Percentiles rank a stretch among this genome's conserved stretches.
These are phyloP conservation scores for Prunus yedoensis DNA, from an alignment of 331 rosid species.

Conservation along the genomic window DNA sequence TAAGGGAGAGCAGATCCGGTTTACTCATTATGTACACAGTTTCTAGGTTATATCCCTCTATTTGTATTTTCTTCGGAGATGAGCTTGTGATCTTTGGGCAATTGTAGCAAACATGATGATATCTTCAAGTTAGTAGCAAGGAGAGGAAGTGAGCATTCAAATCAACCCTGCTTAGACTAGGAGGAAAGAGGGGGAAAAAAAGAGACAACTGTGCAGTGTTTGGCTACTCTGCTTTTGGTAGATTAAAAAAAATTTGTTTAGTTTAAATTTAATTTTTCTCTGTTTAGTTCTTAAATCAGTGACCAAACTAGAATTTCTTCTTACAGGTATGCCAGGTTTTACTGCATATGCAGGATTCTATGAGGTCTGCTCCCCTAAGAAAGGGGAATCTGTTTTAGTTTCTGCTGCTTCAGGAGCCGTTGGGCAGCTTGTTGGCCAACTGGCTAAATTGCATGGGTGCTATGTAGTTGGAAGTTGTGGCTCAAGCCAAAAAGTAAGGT, in stretches of 20 bases:
- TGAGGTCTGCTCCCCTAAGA: conserved; percentile 55
- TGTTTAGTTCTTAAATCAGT: conserved; percentile 11
- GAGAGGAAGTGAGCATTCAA: neutral
- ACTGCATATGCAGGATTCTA: conserved; percentile 58
- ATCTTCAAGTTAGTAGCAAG: neutral
- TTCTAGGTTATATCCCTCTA: neutral
- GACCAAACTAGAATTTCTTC: neutral
- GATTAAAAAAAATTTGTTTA: neutral
- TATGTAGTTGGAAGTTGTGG: conserved; percentile 59
- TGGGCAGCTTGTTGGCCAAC: conserved; percentile 62
- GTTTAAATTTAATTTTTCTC: neutral
- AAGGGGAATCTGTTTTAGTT: conserved; percentile 48
- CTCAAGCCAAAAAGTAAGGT: conserved; percentile 42
- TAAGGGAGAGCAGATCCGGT: too few species aligned
- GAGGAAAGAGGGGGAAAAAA: neutral
- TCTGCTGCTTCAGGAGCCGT: conserved; percentile 65
- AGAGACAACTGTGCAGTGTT: neutral
- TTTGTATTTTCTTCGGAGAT: neutral
- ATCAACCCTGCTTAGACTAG: conserved; percentile 2
- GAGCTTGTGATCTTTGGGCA: neutral
- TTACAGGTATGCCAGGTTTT: conserved; percentile 55
- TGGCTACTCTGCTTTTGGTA: neutral
- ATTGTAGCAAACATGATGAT: neutral
- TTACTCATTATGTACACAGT: neutral
- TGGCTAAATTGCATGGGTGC: conserved; percentile 58